A percentile compares a stretch with the other conserved stretches of the same genome.
These are phyloP conservation scores for Spiromastix sp. DNA, from an alignment of 2,329 filamentous ascomycete species.

Conservation along the genomic window DNA sequence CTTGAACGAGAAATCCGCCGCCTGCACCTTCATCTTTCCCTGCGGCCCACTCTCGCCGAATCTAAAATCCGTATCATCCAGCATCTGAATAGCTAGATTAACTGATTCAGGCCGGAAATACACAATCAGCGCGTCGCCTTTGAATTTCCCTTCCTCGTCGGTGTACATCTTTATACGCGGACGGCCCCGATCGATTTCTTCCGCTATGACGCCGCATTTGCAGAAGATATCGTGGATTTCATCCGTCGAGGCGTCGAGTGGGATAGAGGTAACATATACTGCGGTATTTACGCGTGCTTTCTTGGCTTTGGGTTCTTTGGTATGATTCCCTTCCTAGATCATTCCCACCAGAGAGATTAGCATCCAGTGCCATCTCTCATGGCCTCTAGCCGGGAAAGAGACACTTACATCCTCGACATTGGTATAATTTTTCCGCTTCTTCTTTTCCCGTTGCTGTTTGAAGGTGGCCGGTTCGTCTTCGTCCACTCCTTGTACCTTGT, in stretches of 20 bases:
- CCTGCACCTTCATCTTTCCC: slow-evolving; percentile 68
- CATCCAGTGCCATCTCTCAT: too few relatives aligned
- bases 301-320: slow-evolving; percentile 26
- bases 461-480: slow-evolving; percentile 37
- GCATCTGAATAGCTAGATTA: slow-evolving; percentile 46
- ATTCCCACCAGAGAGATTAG: slow-evolving; percentile 12
- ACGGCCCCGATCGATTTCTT: slow-evolving; percentile 80
- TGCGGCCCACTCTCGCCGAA: slow-evolving; percentile 42
- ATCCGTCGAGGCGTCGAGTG: slow-evolving; percentile 62
- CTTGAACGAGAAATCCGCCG: slow-evolving; percentile 86
- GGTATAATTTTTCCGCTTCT: slow-evolving; percentile 43
- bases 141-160: slow-evolving; percentile 72
- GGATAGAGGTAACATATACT: slow-evolving; percentile 83
- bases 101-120: slow-evolving; percentile 97
- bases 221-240: slow-evolving; percentile 81
- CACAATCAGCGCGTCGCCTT: slow-evolving; percentile 84
- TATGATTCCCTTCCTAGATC: slow-evolving; percentile 11
- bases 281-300: slow-evolving; percentile 64
- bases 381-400: too few relatives aligned
- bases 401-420: slow-evolving; percentile 36
- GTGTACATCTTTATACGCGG: slow-evolving; percentile 90
- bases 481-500: slow-evolving; percentile 50
- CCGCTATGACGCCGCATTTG: slow-evolving; percentile 83
- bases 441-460: slow-evolving; percentile 36
- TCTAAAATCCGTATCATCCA: slow-evolving; percentile 58